Conservation (phyloP, 345 rosid genomes). For the Syzygium aqueum region DNA sequence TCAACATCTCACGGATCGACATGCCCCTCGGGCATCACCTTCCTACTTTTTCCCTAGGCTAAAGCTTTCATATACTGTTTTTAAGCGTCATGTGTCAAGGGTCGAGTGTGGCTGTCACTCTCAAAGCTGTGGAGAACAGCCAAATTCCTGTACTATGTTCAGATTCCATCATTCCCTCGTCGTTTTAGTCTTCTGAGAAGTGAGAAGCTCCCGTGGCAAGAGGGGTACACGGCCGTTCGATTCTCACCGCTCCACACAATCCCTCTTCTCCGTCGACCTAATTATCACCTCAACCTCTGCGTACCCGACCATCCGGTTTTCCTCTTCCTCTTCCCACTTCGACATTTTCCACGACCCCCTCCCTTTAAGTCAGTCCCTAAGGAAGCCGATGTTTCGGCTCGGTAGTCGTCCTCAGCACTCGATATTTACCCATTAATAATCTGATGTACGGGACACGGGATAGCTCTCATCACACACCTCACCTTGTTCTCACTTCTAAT, state of each 20-base stretch:
- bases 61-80: neutral
- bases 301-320: neutral
- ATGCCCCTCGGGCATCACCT: neutral
- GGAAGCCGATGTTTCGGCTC: neutral
- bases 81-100: neutral
- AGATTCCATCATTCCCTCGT: neutral
- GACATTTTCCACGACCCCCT: neutral
- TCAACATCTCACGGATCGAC: neutral
- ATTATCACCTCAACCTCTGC: neutral
- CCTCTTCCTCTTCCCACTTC: neutral
- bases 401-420: neutral
- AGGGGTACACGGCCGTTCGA: neutral
- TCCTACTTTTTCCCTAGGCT: neutral
- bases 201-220: neutral
- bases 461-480: neutral
- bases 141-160: neutral
- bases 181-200: neutral
- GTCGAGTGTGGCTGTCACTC: neutral
- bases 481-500: neutral
- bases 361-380: neutral
- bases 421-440: neutral
- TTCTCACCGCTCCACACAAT: too few species aligned
- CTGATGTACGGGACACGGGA: neutral
- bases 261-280: neutral
- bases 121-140: neutral